phyloP scores from a whole-genome alignment of 257 asterid species.

The Salvia splendens region DNA sequence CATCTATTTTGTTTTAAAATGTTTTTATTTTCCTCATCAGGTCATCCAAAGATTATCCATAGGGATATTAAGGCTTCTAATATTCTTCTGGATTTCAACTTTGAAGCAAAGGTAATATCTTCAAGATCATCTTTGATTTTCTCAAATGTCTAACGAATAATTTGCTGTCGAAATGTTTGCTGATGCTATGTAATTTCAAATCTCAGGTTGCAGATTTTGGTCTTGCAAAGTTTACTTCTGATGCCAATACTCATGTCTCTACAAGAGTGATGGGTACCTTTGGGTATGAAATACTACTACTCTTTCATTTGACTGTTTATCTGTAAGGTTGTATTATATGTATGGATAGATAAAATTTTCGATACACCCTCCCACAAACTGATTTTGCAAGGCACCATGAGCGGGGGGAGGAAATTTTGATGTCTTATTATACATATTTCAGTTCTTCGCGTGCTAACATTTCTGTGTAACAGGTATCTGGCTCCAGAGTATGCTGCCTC shows the following conservation, averaged over 20 bases:
- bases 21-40: constrained; percentile 35
- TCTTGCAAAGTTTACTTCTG: constrained; percentile 74
- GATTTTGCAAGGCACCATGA: neutral
- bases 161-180: constrained; percentile 7
- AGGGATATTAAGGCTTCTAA: constrained; percentile 93
- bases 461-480: constrained; percentile 56
- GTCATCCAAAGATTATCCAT: constrained; percentile 92
- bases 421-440: neutral
- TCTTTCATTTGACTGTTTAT: neutral
- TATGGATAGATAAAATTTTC: neutral
- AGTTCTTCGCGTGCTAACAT: constrained; percentile 5
- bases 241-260: constrained; percentile 78
- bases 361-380: neutral
- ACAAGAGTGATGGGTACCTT: constrained; percentile 97
- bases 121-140: neutral
- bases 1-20: constrained; percentile 17
- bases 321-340: neutral
- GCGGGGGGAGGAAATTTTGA: neutral
- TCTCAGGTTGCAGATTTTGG: constrained; percentile 98
- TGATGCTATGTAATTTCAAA: constrained; percentile 25
- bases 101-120: constrained; percentile 76
- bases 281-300: constrained; percentile 49
- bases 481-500: constrained; percentile 99
- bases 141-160: too few relatives aligned
- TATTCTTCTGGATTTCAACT: constrained; percentile 79